Conservation (phyloP, 352 stramenopile genomes). For the Phytophthora constricta region DNA sequence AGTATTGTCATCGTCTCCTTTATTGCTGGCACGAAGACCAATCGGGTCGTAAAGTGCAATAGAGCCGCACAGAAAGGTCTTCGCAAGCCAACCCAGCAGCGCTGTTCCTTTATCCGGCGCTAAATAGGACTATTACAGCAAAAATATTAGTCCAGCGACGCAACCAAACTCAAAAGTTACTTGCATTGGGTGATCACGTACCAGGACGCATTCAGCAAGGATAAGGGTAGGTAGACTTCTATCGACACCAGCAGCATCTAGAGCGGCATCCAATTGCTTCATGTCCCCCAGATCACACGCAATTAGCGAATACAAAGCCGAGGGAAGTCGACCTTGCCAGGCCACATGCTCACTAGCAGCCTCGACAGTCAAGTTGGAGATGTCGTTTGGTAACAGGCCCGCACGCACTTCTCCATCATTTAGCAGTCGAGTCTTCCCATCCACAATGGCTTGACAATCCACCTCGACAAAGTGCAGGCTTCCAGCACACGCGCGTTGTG, state of each 20-base stretch:
- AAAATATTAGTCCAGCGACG: constrained; percentile 8
- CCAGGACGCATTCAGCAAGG: constrained; percentile 76
- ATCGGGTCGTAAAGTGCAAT: constrained; percentile 75
- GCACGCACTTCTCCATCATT: constrained; percentile 26
- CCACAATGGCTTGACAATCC: constrained; percentile 64
- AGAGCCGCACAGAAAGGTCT: constrained; percentile 44
- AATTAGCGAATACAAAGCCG: constrained; percentile 52
- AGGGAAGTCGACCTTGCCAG: constrained; percentile 34
- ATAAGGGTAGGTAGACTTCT: constrained; percentile 56
- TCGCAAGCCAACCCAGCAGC: constrained; percentile 56
- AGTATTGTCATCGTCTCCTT: not conserved
- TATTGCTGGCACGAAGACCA: constrained; percentile 33
- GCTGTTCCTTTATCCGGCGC: constrained; percentile 48
- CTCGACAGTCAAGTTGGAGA: constrained; percentile 12
- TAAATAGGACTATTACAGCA: constrained; percentile 63
- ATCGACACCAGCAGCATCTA: constrained; percentile 42
- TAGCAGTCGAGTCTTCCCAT: constrained; percentile 56
- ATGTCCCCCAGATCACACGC: constrained; percentile 68
- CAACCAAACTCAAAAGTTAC: not conserved
- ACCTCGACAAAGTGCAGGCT: constrained; percentile 58
- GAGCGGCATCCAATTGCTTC: constrained; percentile 29
- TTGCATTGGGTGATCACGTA: constrained; percentile 31
- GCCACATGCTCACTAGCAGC: constrained; percentile 12
- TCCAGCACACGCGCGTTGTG: constrained; percentile 29
- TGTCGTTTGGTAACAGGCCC: constrained; percentile 37